phyloP scores from a whole-genome alignment of 2,329 filamentous ascomycete genomes.

The Diaporthe sp. region DNA sequence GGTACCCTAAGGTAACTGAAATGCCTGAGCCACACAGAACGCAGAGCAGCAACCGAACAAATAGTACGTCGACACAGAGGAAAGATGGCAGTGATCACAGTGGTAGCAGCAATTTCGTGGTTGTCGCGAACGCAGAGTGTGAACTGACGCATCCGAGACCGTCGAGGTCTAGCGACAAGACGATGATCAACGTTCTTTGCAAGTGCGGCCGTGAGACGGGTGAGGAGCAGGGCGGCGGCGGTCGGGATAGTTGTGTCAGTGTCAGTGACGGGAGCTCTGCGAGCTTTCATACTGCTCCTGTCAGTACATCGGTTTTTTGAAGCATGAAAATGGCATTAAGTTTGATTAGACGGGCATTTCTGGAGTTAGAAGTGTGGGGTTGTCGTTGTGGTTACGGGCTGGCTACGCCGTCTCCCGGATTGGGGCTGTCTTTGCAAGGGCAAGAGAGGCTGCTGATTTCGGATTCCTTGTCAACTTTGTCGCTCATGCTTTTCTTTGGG shows the following conservation, averaged over 20 bases:
- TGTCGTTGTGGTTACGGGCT: too few species aligned
- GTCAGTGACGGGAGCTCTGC: conserved; percentile 29
- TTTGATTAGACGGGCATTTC: not conserved
- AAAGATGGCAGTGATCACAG: not conserved
- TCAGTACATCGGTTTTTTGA: not conserved
- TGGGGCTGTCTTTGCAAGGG: not conserved
- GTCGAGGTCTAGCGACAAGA: conserved; percentile 31
- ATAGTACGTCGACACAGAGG: not conserved
- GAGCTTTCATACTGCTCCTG: conserved; percentile 37
- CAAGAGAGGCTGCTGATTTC: not conserved
- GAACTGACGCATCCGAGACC: conserved; percentile 37
- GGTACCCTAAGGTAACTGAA: not conserved
- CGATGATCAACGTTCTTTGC: conserved; percentile 21
- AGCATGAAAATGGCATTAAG: accelerated
- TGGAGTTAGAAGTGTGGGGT: not conserved
- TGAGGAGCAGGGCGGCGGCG: not conserved
- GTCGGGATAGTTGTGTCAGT: not conserved
- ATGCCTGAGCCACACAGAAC: not conserved
- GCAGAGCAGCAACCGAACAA: not conserved
- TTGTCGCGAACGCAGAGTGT: conserved; percentile 33
- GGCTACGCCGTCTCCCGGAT: not conserved
- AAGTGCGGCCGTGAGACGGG: not conserved
- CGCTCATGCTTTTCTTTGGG: not conserved
- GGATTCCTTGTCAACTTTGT: not conserved
- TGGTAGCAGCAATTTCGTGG: not conserved